Evolutionary conservation across 1,284 basidiomycete genomes (phyloP).

Genomic region (Rhizopogon parksii): DNA sequence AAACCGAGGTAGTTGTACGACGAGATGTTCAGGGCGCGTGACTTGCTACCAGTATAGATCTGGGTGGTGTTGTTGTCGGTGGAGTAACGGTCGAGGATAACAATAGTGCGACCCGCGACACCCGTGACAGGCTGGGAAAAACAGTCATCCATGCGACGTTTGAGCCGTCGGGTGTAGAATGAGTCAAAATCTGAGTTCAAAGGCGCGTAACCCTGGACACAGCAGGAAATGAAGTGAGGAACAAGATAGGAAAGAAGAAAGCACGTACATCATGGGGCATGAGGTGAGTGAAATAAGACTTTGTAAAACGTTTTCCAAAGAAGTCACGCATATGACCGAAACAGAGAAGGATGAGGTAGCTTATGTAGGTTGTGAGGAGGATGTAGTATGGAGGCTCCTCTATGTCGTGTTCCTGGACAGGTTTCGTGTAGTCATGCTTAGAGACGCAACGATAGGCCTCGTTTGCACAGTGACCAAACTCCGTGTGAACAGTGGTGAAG

Average conservation of each 20-base stretch:
- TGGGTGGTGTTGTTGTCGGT: constrained; percentile 81
- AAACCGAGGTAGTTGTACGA: constrained; percentile 99
- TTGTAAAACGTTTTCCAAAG: constrained; percentile 80
- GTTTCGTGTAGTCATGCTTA: constrained; percentile 47
- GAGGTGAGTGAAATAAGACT: constrained; percentile 72
- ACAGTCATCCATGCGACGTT: constrained; percentile 92
- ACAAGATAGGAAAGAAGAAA: not conserved
- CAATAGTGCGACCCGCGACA: constrained; percentile 91
- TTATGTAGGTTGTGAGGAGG: constrained; percentile 86
- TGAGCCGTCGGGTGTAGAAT: constrained; percentile 96
- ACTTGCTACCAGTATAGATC: constrained; percentile 71
- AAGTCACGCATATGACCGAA: constrained; percentile 95
- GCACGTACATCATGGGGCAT: constrained; percentile 71
- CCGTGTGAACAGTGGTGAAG: constrained; percentile 71
- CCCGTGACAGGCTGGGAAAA: constrained; percentile 93
- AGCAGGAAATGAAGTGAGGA: constrained; percentile 7
- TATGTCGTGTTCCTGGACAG: constrained; percentile 49
- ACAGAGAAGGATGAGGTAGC: constrained; percentile 83
- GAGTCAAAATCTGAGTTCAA: constrained; percentile 99
- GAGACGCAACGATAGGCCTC: constrained; percentile 64
- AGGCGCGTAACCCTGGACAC: constrained; percentile 82
- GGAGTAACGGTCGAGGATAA: constrained; percentile 80
- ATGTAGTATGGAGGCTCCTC: constrained; percentile 88
- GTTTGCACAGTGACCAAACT: constrained; percentile 81
- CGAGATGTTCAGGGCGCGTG: constrained; percentile 91